phyloP scores from a whole-genome alignment of 2,329 filamentous ascomycete genomes.

The Myriosclerotinia scirpicola region DNA sequence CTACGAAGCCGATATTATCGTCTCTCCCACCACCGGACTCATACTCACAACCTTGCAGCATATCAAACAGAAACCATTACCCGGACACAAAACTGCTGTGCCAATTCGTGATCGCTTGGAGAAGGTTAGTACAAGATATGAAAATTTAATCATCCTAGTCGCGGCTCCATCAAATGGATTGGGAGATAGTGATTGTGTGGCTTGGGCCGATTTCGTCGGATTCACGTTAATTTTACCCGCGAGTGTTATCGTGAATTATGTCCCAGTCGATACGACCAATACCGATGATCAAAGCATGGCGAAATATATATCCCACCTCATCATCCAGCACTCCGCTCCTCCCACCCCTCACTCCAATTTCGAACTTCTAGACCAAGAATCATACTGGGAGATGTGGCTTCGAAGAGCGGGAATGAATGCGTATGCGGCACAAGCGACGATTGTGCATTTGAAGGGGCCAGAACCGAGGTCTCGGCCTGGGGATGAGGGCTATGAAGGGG shows the following conservation, averaged over 20 bases:
- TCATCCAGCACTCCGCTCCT: conserved; percentile 44
- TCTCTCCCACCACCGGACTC: conserved; percentile 68
- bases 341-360: not conserved
- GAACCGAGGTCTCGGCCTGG: conserved; percentile 27
- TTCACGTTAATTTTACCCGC: conserved; percentile 42
- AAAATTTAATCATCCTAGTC: conserved; percentile 66
- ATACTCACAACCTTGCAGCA: conserved; percentile 70
- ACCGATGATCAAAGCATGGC: conserved; percentile 49
- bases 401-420: conserved; percentile 66
- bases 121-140: conserved; percentile 59
- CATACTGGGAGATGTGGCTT: conserved; percentile 67
- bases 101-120: conserved; percentile 57
- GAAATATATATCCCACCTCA: conserved; percentile 54
- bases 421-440: conserved; percentile 67
- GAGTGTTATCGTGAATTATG: conserved; percentile 47
- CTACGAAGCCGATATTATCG: conserved; percentile 69
- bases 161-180: conserved; percentile 50
- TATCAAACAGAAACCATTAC: conserved; percentile 69
- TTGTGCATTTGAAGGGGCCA: conserved; percentile 49
- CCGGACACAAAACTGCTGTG: conserved; percentile 53
- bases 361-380: conserved; percentile 56
- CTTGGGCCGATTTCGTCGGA: conserved; percentile 38
- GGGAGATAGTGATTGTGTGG: conserved; percentile 33
- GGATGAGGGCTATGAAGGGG: conserved; percentile 25
- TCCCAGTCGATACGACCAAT: conserved; percentile 36